Evolutionary conservation across 225 moss, liverwort and hornwort genomes (phyloP), one percentile per base, ranked within the genome.

Genomic region (Lunularia cruciata): DNA sequence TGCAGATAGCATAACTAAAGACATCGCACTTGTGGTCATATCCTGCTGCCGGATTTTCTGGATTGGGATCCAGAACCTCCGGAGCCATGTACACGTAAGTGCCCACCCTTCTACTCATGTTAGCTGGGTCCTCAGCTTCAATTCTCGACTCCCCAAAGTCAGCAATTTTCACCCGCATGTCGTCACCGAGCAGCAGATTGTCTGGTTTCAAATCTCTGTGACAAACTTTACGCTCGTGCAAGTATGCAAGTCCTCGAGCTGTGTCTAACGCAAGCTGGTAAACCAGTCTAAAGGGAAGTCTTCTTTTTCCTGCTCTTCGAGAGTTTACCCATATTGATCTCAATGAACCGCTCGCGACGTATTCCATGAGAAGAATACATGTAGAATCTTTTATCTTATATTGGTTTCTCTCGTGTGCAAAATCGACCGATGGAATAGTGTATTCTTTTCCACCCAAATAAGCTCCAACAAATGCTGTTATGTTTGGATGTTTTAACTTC

Each of bases 121-220:
- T 73, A 0, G 49, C 65, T 0, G 19, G 0, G 14, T 10, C 18
- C 0, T 23, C 63, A 30, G 81, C 65, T 18, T 53, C 13, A 15
- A 67, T 7, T 38, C 77, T 56, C 0, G 81, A 60, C 19, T 77
- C 48, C 5, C 81, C 81, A 59, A 82, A 82, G 62, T 77, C 81
- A 19, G 77, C 74, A 34, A 82, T 70, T 33, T 82, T 82, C 33
- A 77, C 4, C n/a, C 8, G 1, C 23, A 48, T 45, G 14, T 63
- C 10, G 0, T 25, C 0, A 25, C 13, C 57, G 32, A 82, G 36
- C 3, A 82, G 46, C 1, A 82, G 55, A 45, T 82, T 82, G 30
- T 82, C 81, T 0, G 81, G 81, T 36, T 82, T 82, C 40, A 82
- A 28, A 18, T 82, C 81, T 71, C 81, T 60, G 35, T 82, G 81